Evolutionary conservation across 78 protist species (phyloP), one percentile per base, ranked within the genome.

Genomic region (Mastigamoeba balamuthi): DNA sequence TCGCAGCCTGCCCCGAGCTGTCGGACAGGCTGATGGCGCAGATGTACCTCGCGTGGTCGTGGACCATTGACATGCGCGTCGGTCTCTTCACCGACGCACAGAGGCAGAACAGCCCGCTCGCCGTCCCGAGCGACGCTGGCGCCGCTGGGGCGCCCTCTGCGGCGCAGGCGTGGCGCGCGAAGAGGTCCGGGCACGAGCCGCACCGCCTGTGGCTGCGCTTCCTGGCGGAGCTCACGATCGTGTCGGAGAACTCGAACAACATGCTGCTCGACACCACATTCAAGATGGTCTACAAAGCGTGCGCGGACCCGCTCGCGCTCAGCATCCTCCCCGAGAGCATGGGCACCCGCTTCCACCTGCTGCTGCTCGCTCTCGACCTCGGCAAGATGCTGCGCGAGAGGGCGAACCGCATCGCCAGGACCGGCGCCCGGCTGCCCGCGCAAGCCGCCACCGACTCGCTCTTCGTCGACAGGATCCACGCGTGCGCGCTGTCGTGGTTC

Each of bases 1-100:
- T 77, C 23, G 73, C 87, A 5, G 87, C 77, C 27, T 66, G 84
- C 27, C 83, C 85, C 23, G 84, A 76, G 40, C 43, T 81, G 0
- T 74, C 81, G 0, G 44, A 8, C 28, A 66, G 64, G 48, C 66
- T 87, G 17, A 68, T 87, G 84, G 44, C 88, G 0, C 67, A 82
- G 10, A 78, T 87, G 29, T 63, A 72, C 33, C 75, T 42, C 30
- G 84, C 84, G 9, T 87, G 91, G 91, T 27, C 71, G 27, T 81
- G 87, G 91, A 77, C 85, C 30, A 74, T 87, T 6, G 82, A 87
- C 17, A 78, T 72, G 35, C 70, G 85, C 38, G n/a, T 82, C 40
- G 91, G 91, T 41, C 25, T 87, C 23, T 87, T 87, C 30, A 40
- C 80, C 29, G 78, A 74, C 25, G 76, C 58, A 41, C 73, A 74